Evolutionary conservation across 2,329 filamentous ascomycete genomes (phyloP).

Genomic region (Penicillium sp.): DNA sequence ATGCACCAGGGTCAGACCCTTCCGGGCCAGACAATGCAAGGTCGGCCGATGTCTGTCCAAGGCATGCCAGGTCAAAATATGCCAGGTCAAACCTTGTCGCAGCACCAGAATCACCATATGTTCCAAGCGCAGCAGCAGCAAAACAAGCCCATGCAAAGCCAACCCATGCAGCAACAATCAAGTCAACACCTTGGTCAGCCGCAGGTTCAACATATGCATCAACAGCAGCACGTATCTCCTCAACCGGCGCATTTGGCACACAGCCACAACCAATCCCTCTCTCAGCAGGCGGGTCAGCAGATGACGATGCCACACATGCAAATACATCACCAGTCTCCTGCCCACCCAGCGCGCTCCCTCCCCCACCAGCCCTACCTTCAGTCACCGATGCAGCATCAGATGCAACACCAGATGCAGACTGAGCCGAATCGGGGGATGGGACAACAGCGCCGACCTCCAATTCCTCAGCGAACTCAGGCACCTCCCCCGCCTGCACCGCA

Average conservation of each 20-base stretch:
- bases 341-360: constrained; percentile 16
- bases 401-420: constrained; percentile 18
- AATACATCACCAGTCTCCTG: constrained; percentile 24
- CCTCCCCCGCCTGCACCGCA: constrained; percentile 28
- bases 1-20: constrained; percentile 16
- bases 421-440: constrained; percentile 16
- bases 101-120: constrained; percentile 16
- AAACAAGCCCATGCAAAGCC: neutral
- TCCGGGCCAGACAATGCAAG: constrained; percentile 5
- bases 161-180: constrained; percentile 9
- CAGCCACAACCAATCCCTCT: neutral
- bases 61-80: constrained; percentile 7
- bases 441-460: constrained; percentile 12
- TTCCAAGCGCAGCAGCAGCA: constrained; percentile 7
- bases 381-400: constrained; percentile 22
- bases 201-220: constrained; percentile 12
- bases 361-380: constrained; percentile 25
- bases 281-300: constrained; percentile 12
- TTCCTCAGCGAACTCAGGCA: constrained; percentile 14
- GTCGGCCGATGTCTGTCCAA: neutral
- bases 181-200: constrained; percentile 17
- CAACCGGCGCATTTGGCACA: constrained; percentile 10
- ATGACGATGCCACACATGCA: constrained; percentile 26
- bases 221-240: constrained; percentile 10
- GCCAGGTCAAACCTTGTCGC: constrained; percentile 7